Conservation (phyloP, 2,329 filamentous ascomycete genomes). For the Colletotrichum agaves region DNA sequence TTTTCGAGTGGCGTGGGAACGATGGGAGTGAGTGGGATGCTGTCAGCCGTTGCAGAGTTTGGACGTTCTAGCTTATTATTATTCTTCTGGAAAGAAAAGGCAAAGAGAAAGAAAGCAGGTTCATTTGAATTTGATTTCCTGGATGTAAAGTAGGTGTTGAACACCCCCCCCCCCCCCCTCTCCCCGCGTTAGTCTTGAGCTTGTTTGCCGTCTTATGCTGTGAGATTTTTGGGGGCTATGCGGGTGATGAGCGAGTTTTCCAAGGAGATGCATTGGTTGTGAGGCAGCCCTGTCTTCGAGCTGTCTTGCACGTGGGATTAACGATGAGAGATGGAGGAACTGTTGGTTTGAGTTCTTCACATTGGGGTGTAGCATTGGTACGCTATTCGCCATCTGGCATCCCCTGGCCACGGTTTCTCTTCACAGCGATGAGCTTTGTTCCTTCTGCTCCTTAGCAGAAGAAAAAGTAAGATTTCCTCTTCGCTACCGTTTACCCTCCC, state of each 20-base stretch:
- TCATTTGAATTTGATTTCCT: background rate
- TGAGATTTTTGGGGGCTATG: background rate
- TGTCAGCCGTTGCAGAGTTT: background rate
- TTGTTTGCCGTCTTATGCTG: constrained; percentile 16
- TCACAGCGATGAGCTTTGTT: constrained; percentile 20
- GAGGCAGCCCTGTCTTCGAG: background rate
- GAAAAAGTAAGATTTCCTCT: background rate
- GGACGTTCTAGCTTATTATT: background rate
- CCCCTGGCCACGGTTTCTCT: constrained; percentile 15
- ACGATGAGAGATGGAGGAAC: background rate
- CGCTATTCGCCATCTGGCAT: constrained; percentile 9
- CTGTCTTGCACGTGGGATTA: background rate
- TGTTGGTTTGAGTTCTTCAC: constrained; percentile 14
- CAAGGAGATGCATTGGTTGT: too few species aligned
- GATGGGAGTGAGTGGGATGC: background rate
- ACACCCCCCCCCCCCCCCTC: too few species aligned
- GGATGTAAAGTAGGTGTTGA: background rate
- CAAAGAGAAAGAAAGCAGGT: too few species aligned
- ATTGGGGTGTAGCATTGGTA: constrained; percentile 33
- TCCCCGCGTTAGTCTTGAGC: background rate
- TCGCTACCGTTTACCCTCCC: background rate
- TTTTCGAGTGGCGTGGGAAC: too few species aligned
- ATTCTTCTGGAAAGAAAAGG: background rate
- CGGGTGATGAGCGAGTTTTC: background rate
- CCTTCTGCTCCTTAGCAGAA: background rate